Evolutionary conservation across 2,329 filamentous ascomycete genomes (phyloP), one percentile per base, ranked within the genome.

Genomic region (Cladosporium phlei): DNA sequence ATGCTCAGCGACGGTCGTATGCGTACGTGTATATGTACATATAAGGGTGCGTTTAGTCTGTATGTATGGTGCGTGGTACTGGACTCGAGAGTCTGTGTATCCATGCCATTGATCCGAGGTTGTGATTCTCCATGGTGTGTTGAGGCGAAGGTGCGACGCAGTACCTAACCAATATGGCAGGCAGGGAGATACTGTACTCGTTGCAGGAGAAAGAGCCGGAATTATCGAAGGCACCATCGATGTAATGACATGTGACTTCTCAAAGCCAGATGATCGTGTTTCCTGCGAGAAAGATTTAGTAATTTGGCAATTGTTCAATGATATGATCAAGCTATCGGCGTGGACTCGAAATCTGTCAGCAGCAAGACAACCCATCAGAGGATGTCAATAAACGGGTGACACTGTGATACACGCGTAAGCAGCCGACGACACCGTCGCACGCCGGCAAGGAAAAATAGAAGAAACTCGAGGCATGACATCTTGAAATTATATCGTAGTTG

Each of bases 401-500:
- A 25, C 24, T 6, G 24, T 25, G 6, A 6, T 11, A 11, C 6
- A 25, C 6, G 11, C 24, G 37, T 27, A 25, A 0, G 16, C 37
- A 28, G 2, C 16, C 37, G 24, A 2, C 37, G n/a, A 20, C 16
- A 20, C 14, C 14, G 22, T 25, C 10, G 4, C 16, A 19, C 16
- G 20, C 19, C 22, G 14, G 37, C 21, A 20, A 3, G 21, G 12
- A 20, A 12, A 5, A 16, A 22, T 10, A 38, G 34, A 38, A 25
- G 21, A 38, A 14, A 38, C 17, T 17, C 10, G 22, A 16, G 37
- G 37, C 24, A 39, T 39, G 17, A 27, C 29, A 28, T 39, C 37
- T 29, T 37, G 24, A 38, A 19, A 39, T 39, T 39, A 39, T 27
- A 29, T 39, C 33, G 37, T 39, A 39, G 25, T 39, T 27, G 25